Evolutionary conservation across 371 early-diverging fungal species (phyloP).

Genomic region (Lichtheimia ornata): DNA sequence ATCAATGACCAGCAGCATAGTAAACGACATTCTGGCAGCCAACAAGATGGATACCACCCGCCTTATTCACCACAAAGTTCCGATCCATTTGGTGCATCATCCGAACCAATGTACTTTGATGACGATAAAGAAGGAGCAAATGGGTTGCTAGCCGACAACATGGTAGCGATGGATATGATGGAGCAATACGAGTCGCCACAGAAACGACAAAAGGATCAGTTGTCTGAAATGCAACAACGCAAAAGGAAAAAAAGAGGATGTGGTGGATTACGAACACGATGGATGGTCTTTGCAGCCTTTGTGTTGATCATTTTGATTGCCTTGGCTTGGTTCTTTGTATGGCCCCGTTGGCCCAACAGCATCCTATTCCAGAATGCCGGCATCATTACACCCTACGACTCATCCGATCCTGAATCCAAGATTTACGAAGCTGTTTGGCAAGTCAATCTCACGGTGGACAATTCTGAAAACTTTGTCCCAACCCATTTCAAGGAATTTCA

Average conservation of each 20-base stretch:
- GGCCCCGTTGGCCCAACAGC: slow-evolving; percentile 37
- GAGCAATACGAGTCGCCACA: slow-evolving; percentile 18
- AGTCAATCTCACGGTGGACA: slow-evolving; percentile 22
- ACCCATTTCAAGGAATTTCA: slow-evolving; percentile 20
- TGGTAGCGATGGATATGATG: slow-evolving; percentile 41
- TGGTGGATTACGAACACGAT: slow-evolving; percentile 26
- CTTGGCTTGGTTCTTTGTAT: slow-evolving; percentile 45
- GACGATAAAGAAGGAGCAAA: slow-evolving; percentile 36
- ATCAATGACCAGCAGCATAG: slow-evolving; percentile 20
- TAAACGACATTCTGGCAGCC: slow-evolving; percentile 3
- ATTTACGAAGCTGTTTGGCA: slow-evolving; percentile 16
- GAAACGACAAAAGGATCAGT: not conserved
- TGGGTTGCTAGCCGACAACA: slow-evolving; percentile 42
- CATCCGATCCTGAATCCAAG: not conserved
- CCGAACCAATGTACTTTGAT: slow-evolving; percentile 39
- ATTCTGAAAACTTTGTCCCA: slow-evolving; percentile 29
- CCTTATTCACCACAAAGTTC: slow-evolving; percentile 45
- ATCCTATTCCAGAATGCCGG: slow-evolving; percentile 21
- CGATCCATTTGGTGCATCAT: slow-evolving; percentile 22
- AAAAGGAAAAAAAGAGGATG: slow-evolving; percentile 25
- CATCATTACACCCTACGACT: slow-evolving; percentile 10
- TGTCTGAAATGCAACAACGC: slow-evolving; percentile 22
- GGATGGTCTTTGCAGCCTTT: slow-evolving; percentile 30
- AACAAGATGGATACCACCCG: slow-evolving; percentile 32
- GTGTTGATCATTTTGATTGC: slow-evolving; percentile 25